A percentile compares a stretch with the other conserved stretches of the same genome.
Conservation (phyloP, 306 rosid genomes). For the Lathyrus oleraceus region DNA sequence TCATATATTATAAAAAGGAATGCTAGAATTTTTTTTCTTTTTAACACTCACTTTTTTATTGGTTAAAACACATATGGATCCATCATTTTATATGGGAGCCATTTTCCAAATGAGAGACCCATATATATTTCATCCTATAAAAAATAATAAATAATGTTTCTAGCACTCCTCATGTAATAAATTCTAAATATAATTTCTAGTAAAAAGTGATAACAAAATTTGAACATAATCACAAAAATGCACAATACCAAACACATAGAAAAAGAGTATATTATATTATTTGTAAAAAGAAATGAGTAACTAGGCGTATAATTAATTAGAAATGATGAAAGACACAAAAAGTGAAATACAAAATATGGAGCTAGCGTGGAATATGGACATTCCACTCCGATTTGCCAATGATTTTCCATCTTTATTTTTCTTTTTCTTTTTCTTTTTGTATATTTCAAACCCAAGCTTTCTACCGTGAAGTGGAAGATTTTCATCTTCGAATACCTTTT, state of each 20-base stretch:
- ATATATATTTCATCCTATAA: no score
- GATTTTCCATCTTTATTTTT: slow-evolving; percentile 17
- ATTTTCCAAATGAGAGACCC: no score
- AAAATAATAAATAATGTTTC: no score
- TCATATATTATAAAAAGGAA: no score
- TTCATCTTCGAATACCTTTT: neutral
- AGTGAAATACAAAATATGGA: slow-evolving; percentile 13
- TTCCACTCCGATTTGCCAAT: neutral
- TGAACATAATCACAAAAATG: neutral
- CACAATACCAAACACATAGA: neutral
- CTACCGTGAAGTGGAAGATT: neutral
- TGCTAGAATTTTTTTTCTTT: no score
- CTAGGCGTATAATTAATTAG: neutral
- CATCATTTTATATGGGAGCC: no score
- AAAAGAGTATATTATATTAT: no score
- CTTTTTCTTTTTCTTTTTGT: slow-evolving; percentile 3
- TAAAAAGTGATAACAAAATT: neutral
- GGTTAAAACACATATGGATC: no score
- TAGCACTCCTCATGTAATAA: no score
- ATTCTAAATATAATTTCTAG: no score
- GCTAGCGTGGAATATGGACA: neutral
- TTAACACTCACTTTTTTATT: no score
- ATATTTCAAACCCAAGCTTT: slow-evolving; percentile 11
- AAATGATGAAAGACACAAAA: slow-evolving; percentile 5
- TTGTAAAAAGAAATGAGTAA: neutral